Conservation (phyloP, 805 yeast genomes). For the Myxozyma neotropica region DNA sequence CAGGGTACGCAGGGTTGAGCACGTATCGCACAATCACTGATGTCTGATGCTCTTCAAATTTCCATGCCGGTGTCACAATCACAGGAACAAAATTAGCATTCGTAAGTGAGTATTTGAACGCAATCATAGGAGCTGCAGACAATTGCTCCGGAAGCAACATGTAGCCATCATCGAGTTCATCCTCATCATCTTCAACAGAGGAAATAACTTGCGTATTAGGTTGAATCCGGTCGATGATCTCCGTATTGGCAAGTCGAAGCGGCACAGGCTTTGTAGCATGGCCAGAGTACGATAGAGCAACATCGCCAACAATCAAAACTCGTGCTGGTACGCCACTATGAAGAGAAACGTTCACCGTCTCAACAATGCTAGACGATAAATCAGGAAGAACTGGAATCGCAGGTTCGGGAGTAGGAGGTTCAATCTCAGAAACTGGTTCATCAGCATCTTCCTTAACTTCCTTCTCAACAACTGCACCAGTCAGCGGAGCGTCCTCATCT, state of each 20-base stretch:
- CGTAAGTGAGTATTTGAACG: slow-evolving; percentile 69
- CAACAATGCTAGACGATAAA: slow-evolving; percentile 82
- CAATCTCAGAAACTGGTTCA: not conserved
- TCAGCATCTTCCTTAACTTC: slow-evolving; percentile 3
- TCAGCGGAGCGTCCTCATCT: not conserved
- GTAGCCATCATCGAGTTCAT: slow-evolving; percentile 35
- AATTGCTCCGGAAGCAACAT: slow-evolving; percentile 4
- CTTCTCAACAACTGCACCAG: not conserved
- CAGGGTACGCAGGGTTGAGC: slow-evolving; percentile 53
- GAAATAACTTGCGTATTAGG: slow-evolving; percentile 59
- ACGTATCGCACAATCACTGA: slow-evolving; percentile 76
- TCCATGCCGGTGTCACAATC: slow-evolving; percentile 81
- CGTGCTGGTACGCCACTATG: slow-evolving; percentile 64
- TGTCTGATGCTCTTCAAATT: slow-evolving; percentile 80
- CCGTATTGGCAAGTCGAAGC: slow-evolving; percentile 48
- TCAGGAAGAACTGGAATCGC: slow-evolving; percentile 57
- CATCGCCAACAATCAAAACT: slow-evolving; percentile 77
- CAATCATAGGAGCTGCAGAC: slow-evolving; percentile 65
- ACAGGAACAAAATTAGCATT: slow-evolving; percentile 59
- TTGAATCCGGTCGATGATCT: slow-evolving; percentile 50
- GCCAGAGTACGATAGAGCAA: slow-evolving; percentile 71
- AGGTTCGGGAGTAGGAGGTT: slow-evolving; percentile 50
- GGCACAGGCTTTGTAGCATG: slow-evolving; percentile 42
- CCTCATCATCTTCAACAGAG: slow-evolving; percentile 43
- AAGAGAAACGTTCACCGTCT: slow-evolving; percentile 73